Base-by-base conservation (phyloP, 2,329 filamentous ascomycete species). In the Claviceps cyperi region DNA sequence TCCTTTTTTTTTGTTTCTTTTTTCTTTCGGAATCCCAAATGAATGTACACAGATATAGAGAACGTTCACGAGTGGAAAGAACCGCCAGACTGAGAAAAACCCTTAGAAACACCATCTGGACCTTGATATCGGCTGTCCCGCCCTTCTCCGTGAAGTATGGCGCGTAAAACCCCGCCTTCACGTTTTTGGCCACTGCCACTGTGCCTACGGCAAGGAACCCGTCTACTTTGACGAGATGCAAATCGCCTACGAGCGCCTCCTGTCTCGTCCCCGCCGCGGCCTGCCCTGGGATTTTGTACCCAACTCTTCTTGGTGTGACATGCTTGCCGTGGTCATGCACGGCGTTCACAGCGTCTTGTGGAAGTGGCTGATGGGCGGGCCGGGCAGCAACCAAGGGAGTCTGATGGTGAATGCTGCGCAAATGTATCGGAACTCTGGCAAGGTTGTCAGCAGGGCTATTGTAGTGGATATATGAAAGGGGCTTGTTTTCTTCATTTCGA, bases 151-250 rank as follows among this genome's bases (percentile, higher is more conserved):
- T 14, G 88, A 94, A 59, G 65, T 85, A 17, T 86, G 84, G 80
- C 77, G 84, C 37, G 79, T 88, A 11, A 80, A 78, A 54, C 89
- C 89, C 0, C 71, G 71, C 13, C 69, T 94, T 14, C 87, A 94
- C 64, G 76, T 94, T 46, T 94, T 92, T 62, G 89, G 88, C 1
- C 89, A 95, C 65, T 76, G 90, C 22, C 89, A 95, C 67, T 84
- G 76, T 60, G 85, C 80, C 8, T 77, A 84, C 44, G 89, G 88
- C 15, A 71, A 70, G 43, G 80, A 89, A 59, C 65, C 80, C 0
- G 74, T 85, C 9, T 84, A 79, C 66, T 94, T 85, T 74, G 86
- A 92, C 63, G 76, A 80, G 24, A 77, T 79, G 52, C 86, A 94
- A 64, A 69, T 68, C 35, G 76, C 76, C 1, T 89, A 87, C 66